Conservation (phyloP, 2,329 filamentous ascomycete genomes). For the Coniochaeta pulveracea region DNA sequence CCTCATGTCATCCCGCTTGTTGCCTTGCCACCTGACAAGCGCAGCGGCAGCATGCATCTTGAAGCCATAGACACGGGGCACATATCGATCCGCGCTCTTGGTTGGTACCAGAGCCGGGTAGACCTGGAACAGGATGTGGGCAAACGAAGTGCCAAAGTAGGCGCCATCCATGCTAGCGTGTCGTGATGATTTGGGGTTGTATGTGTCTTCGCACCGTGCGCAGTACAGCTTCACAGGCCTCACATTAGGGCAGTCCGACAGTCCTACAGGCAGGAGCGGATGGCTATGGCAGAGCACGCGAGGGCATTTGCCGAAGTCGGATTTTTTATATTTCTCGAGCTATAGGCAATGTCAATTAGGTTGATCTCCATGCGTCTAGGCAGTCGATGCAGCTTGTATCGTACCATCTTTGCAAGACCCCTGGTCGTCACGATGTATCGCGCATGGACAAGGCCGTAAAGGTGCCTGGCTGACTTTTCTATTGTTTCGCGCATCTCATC, state of each 20-base stretch:
- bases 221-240: slow-evolving; percentile 97
- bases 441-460: slow-evolving; percentile 93
- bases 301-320: slow-evolving; percentile 95
- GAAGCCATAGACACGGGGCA: slow-evolving; percentile 89
- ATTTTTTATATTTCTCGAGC: slow-evolving; percentile 98
- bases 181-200: slow-evolving; percentile 95
- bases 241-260: slow-evolving; percentile 76
- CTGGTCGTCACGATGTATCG: slow-evolving; percentile 94
- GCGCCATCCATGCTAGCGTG: slow-evolving; percentile 94
- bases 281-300: slow-evolving; percentile 92
- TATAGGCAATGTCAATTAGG: slow-evolving; percentile 23
- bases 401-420: slow-evolving; percentile 90
- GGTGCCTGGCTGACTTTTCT: slow-evolving; percentile 89
- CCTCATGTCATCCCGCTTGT: slow-evolving; percentile 71
- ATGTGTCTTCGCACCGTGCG: slow-evolving; percentile 92
- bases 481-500: slow-evolving; percentile 98
- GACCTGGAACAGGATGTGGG: slow-evolving; percentile 98
- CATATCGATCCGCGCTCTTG: slow-evolving; percentile 78
- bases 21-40: slow-evolving; percentile 82
- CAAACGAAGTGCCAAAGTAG: slow-evolving; percentile 96
- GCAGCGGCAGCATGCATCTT: slow-evolving; percentile 85
- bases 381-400: too few species aligned
- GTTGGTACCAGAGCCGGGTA: slow-evolving; percentile 81
- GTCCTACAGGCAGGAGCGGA: slow-evolving; percentile 87
- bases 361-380: too few species aligned